Conservation (phyloP, 2,329 filamentous ascomycete genomes). For the Aureobasidium sp. region DNA sequence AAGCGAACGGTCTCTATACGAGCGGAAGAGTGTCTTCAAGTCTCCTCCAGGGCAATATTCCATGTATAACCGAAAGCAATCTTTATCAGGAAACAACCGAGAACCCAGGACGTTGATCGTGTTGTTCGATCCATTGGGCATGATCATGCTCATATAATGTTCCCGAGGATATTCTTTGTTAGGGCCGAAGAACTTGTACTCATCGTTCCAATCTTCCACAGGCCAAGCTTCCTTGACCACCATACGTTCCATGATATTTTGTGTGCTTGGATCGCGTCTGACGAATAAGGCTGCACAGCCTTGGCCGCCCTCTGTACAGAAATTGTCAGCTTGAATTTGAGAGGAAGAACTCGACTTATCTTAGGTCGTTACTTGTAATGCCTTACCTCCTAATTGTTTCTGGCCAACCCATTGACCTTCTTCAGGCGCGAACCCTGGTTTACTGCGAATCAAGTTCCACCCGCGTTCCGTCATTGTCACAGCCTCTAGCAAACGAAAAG, state of each 20-base stretch:
- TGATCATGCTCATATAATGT: not conserved
- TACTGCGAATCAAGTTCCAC: not conserved
- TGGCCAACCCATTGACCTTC: not conserved
- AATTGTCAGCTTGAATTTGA: not conserved
- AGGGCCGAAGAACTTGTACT: not conserved
- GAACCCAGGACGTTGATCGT: not conserved
- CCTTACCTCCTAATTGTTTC: not conserved
- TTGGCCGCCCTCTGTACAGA: not conserved
- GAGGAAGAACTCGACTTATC: not conserved
- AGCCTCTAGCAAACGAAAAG: no score
- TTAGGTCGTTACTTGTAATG: no score
- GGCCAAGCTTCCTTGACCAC: not conserved
- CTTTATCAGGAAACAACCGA: not conserved
- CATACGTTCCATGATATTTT: not conserved
- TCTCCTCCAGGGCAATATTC: conserved; percentile 11
- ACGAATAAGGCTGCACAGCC: not conserved
- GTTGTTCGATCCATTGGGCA: not conserved
- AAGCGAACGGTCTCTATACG: not conserved
- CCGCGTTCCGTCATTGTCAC: not conserved
- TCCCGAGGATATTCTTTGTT: not conserved
- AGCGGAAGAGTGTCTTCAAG: not conserved
- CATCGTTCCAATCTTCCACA: not conserved
- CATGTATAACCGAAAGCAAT: conserved; percentile 13
- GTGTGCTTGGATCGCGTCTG: not conserved
- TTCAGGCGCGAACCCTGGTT: not conserved